Evolutionary conservation across 1,284 basidiomycete genomes (phyloP).

Genomic region (Sporisorium graminicola): DNA sequence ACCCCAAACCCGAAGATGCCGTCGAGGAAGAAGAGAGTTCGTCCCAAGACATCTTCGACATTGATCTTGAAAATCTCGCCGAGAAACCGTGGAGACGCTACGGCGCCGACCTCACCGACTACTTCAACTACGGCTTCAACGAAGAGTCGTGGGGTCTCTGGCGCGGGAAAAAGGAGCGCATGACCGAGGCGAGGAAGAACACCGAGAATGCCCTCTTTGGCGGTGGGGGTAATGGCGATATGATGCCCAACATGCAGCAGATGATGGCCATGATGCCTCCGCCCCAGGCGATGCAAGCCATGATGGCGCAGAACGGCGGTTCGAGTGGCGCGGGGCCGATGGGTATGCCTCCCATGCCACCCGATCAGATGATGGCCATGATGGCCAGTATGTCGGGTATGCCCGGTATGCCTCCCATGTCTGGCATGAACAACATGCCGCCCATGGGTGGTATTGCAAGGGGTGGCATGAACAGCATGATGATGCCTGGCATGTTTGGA

Average conservation of each 20-base stretch:
- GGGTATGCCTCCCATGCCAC: slow-evolving; percentile 57
- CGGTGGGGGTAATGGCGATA: slow-evolving; percentile 20
- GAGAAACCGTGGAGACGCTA: slow-evolving; percentile 92
- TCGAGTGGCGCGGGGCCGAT: slow-evolving; percentile 38
- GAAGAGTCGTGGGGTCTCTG: slow-evolving; percentile 95
- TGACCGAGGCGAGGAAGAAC: slow-evolving; percentile 81
- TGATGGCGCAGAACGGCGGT: slow-evolving; percentile 52
- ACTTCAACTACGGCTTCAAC: slow-evolving; percentile 99
- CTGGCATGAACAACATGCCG: slow-evolving; percentile 30
- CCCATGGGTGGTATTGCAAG: slow-evolving; percentile 15
- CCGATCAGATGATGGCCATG: slow-evolving; percentile 64
- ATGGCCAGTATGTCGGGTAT: slow-evolving; percentile 55
- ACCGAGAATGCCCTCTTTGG: slow-evolving; percentile 47
- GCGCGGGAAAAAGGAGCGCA: slow-evolving; percentile 83
- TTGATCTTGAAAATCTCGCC: slow-evolving; percentile 82
- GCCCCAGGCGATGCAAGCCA: slow-evolving; percentile 56
- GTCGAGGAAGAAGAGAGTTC: slow-evolving; percentile 69
- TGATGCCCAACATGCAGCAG: slow-evolving; percentile 44
- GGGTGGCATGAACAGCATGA: slow-evolving; percentile 34
- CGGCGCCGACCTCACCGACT: slow-evolving; percentile 93
- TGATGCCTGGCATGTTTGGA: slow-evolving; percentile 49
- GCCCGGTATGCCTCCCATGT: slow-evolving; percentile 45
- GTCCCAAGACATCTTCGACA: slow-evolving; percentile 78
- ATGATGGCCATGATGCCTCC: slow-evolving; percentile 56
- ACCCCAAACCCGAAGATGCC: slow-evolving; percentile 59